Conservation (phyloP, 306 rosid species). For the Pyrus betulifolia region DNA sequence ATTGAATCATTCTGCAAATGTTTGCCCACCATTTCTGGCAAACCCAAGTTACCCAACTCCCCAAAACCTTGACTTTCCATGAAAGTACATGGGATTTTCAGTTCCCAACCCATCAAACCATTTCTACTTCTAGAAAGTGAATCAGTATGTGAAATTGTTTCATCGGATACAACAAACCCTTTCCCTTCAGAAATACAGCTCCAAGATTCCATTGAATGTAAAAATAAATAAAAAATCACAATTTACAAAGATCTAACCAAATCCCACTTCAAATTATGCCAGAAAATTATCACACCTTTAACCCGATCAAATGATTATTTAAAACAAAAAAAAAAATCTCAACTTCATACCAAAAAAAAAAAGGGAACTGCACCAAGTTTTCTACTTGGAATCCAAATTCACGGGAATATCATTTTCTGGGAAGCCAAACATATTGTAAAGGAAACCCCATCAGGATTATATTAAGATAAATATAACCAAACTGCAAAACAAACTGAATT, state of each 20-base stretch:
- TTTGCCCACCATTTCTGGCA: slow-evolving; percentile 46
- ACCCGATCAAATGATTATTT: not conserved
- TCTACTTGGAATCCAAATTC: slow-evolving; percentile 10
- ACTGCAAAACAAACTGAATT: slow-evolving; percentile 13
- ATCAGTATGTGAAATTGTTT: slow-evolving; percentile 34
- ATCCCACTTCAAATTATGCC: slow-evolving; percentile 34
- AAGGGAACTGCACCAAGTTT: slow-evolving; percentile 4
- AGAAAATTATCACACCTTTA: not conserved
- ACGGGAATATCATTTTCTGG: slow-evolving; percentile 8
- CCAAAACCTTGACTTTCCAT: slow-evolving; percentile 51
- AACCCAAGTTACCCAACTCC: slow-evolving; percentile 54
- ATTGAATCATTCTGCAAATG: slow-evolving; percentile 33
- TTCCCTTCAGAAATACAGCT: slow-evolving; percentile 59
- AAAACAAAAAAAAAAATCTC: not conserved
- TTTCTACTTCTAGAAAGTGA: slow-evolving; percentile 38
- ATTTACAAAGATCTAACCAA: slow-evolving; percentile 6
- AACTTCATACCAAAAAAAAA: not conserved
- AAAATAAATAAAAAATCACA: slow-evolving; percentile 12
- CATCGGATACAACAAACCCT: slow-evolving; percentile 39
- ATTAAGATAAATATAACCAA: slow-evolving; percentile 14
- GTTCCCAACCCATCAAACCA: slow-evolving; percentile 54
- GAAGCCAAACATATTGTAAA: not conserved
- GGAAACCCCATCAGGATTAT: not conserved
- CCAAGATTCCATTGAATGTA: slow-evolving; percentile 70
- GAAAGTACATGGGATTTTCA: slow-evolving; percentile 44